phyloP scores from a whole-genome alignment of 192 early-diverging fungal species.

The Backusella tarrabulga region DNA sequence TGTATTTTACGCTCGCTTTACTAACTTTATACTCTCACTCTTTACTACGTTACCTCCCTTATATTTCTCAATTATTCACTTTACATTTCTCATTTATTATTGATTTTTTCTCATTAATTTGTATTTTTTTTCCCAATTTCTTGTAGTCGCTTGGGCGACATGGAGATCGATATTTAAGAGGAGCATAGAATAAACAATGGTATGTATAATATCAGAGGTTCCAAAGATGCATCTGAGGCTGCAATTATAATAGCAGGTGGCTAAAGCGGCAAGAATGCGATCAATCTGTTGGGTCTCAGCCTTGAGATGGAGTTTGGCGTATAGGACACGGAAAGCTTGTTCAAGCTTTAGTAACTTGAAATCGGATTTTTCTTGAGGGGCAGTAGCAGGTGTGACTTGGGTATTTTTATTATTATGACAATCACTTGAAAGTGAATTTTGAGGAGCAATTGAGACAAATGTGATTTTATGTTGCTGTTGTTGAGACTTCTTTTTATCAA shows the following conservation, averaged over 20 bases:
- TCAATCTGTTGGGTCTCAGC: conserved; percentile 94
- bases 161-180: conserved; percentile 93
- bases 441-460: neutral
- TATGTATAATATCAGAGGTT: conserved; percentile 74
- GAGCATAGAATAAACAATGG: conserved; percentile 80
- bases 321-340: conserved; percentile 49
- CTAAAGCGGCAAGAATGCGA: conserved; percentile 78
- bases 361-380: neutral
- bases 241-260: conserved; percentile 77
- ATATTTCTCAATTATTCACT: too few species aligned
- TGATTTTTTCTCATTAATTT: too few species aligned
- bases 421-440: neutral
- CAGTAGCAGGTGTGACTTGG: neutral
- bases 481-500: neutral
- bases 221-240: conserved; percentile 62
- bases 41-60: too few species aligned
- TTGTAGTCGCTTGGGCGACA: conserved; percentile 66
- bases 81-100: too few species aligned
- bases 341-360: conserved; percentile 25
- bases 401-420: neutral
- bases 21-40: too few species aligned
- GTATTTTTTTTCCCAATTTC: conserved; percentile 22
- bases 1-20: too few species aligned
- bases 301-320: conserved; percentile 73
- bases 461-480: conserved; percentile 8